phyloP scores from a whole-genome alignment of 345 rosid genomes.

The Zanthoxylum bungeanum region DNA sequence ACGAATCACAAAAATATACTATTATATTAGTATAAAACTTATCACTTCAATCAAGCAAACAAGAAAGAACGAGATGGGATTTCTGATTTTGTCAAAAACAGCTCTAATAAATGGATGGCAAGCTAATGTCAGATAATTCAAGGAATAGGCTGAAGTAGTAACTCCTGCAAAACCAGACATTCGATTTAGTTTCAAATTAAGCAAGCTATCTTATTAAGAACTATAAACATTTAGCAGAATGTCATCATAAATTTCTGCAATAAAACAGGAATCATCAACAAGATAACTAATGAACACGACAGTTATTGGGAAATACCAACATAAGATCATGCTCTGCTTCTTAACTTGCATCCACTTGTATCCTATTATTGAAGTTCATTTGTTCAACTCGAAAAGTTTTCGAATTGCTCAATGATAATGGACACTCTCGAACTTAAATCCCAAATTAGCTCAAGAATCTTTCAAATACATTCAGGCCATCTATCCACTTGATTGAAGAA shows the following conservation, averaged over 20 bases:
- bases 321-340: not conserved
- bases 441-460: not conserved
- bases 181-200: conserved; percentile 11
- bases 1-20: conserved; percentile 10
- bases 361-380: not conserved
- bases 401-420: conserved; percentile 2
- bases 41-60: conserved; percentile 82
- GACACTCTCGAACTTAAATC: not conserved
- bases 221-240: not conserved
- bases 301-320: not conserved
- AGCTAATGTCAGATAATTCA: conserved; percentile 73
- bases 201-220: not conserved
- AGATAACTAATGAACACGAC: not conserved
- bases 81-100: conserved; percentile 62
- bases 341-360: not conserved
- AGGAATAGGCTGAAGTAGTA: conserved; percentile 84
- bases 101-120: conserved; percentile 76
- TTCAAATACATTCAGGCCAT: not conserved
- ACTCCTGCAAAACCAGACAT: conserved; percentile 49
- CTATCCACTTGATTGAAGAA: not conserved
- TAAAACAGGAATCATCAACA: not conserved
- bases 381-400: not conserved
- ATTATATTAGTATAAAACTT: conserved; percentile 13
- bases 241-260: too few relatives aligned
- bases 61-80: conserved; percentile 79